Conservation (phyloP, 768 basidiomycete species). For the Hydnomerulius pinastri region DNA sequence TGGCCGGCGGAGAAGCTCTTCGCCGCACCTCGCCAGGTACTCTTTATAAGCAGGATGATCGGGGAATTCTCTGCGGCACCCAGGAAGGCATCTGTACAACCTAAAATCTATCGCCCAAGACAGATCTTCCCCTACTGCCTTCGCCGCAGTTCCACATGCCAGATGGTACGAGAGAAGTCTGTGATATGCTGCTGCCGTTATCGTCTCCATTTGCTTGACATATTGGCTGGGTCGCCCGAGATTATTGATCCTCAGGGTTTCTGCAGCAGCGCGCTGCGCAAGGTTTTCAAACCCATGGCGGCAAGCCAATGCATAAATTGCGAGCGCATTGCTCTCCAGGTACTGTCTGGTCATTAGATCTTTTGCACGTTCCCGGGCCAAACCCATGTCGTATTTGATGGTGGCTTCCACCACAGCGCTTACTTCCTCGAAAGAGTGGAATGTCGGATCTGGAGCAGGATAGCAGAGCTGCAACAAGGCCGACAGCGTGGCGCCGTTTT, state of each 20-base stretch:
- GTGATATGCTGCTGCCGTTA: conserved; percentile 42
- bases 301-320: conserved; percentile 30
- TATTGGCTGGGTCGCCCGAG: conserved; percentile 14
- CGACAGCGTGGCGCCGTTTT: conserved; percentile 17
- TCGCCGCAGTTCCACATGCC: conserved; percentile 32
- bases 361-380: conserved; percentile 13
- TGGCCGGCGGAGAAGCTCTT: not conserved
- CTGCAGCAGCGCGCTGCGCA: conserved; percentile 21
- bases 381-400: conserved; percentile 31
- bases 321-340: conserved; percentile 16
- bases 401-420: conserved; percentile 20
- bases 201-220: conserved; percentile 39
- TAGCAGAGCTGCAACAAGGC: conserved; percentile 24
- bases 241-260: conserved; percentile 21
- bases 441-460: conserved; percentile 23
- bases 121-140: not conserved
- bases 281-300: conserved; percentile 18
- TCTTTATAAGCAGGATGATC: too few species aligned
- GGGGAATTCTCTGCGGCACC: too few species aligned
- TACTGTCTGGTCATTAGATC: conserved; percentile 14
- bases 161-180: conserved; percentile 44
- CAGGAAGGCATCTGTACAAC: too few species aligned
- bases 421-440: conserved; percentile 21
- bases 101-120: too few species aligned
- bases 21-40: not conserved